Base-by-base conservation (phyloP, 495 filamentous ascomycete genomes). In the Hypoxylon trugodes region DNA sequence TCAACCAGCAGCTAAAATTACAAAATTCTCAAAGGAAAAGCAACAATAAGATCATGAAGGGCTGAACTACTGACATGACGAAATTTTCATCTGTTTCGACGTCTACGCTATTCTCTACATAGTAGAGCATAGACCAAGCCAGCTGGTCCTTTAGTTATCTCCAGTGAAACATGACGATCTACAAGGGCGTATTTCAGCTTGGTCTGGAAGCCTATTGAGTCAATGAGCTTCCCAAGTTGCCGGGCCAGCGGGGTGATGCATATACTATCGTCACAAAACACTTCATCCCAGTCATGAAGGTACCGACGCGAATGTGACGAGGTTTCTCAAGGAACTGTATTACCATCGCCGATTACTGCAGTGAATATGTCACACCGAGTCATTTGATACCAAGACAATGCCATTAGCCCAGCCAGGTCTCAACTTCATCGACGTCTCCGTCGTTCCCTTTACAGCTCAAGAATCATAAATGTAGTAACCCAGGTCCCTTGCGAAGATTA, bases 161-260 rank as follows among this genome's bases (percentile, higher is more conserved):
- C 28, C 22, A 53, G 22, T 52, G 53, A 60, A 61, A 66, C 63
- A 61, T 60, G 30, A 32, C 43, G 63, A 66, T 66, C 63, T 36
- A 45, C 63, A 47, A 54, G 43, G 51, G 48, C 55, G 30, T 28
- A 16, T 33, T 51, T 66, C 56, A 66, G 56, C 63, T 66, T 40
- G 33, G 32, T 59, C 58, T 54, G 49, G 41, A 48, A 54, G 49
- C 42, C 42, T n/a, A 48, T 57, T 45, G 40, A 48, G 15, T 33
- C 46, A 61, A 46, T 42, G n/a, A n/a, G n/a, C n/a, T 38, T 30
- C 50, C 61, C 63, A 50, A 61, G 63, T 66, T 66, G 56, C 63
- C 38, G 55, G 62, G 62, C 62, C 55, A 65, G 54, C 61, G 49
- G 40, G 24, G 32, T 25, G 50, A 43, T 52, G 45, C 52, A 30